Percentiles rank a stretch among this genome's conserved stretches.
phyloP scores from a whole-genome alignment of 2,329 filamentous ascomycete species.

The Incumbomyces delicatus region DNA sequence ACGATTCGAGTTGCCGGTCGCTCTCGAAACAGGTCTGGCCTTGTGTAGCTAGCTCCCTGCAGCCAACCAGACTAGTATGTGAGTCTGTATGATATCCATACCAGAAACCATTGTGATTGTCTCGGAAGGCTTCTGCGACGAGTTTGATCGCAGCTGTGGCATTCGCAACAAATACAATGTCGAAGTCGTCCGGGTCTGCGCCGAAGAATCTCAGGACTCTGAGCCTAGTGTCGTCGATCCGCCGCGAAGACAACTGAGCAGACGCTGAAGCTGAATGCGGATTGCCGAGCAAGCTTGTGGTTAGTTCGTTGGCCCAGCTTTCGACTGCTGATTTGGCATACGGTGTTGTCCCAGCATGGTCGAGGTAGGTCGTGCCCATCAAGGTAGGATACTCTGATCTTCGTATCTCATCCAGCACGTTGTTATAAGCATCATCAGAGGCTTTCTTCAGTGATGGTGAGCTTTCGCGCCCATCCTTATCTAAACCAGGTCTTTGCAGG shows the following conservation, averaged over 20 bases:
- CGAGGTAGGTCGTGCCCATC: constrained; percentile 64
- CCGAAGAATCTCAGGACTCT: constrained; percentile 66
- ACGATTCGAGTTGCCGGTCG: constrained; percentile 54
- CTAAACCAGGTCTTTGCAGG: no score
- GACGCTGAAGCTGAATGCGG: constrained; percentile 79
- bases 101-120: constrained; percentile 59
- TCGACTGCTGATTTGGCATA: constrained; percentile 75
- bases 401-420: constrained; percentile 39
- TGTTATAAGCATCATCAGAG: constrained; percentile 27
- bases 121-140: constrained; percentile 66
- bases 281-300: constrained; percentile 72
- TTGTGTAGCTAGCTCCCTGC: constrained; percentile 57
- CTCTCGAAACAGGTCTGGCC: constrained; percentile 55
- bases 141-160: constrained; percentile 86
- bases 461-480: no score
- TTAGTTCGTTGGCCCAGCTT: constrained; percentile 68
- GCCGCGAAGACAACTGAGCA: constrained; percentile 64
- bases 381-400: constrained; percentile 38
- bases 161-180: constrained; percentile 85
- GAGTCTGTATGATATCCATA: constrained; percentile 76
- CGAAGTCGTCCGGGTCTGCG: constrained; percentile 70
- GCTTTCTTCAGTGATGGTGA: no score
- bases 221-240: constrained; percentile 67
- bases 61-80: constrained; percentile 79
- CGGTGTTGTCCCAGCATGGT: constrained; percentile 88